Evolutionary conservation across 768 basidiomycete species (phyloP).

Genomic region (Psilocybe tampanensis): DNA sequence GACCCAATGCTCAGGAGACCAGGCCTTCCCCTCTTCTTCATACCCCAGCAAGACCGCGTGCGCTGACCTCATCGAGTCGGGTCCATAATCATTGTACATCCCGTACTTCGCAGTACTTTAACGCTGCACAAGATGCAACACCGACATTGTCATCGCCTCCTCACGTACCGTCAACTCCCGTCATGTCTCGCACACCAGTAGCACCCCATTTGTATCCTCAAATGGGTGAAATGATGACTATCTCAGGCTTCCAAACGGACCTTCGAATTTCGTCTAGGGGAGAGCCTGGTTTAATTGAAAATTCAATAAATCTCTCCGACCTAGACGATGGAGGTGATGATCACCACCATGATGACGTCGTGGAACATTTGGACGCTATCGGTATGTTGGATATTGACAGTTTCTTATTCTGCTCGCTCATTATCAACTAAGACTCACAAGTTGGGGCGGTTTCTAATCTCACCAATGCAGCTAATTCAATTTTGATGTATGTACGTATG

Average conservation of each 20-base stretch:
- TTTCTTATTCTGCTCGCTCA: background rate
- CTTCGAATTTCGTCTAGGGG: constrained; percentile 37
- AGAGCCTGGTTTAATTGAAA: constrained; percentile 44
- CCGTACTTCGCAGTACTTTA: constrained; percentile 16
- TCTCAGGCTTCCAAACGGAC: constrained; percentile 44
- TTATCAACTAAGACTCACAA: constrained; percentile 56
- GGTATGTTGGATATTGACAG: constrained; percentile 39
- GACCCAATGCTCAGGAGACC: background rate
- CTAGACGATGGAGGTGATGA: constrained; percentile 21
- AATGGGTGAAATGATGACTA: constrained; percentile 29
- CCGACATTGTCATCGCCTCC: constrained; percentile 6
- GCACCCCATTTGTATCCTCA: constrained; percentile 11
- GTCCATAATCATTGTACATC: constrained; percentile 36
- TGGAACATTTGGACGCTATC: constrained; percentile 83
- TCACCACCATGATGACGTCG: constrained; percentile 76
- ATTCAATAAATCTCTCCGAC: constrained; percentile 42
- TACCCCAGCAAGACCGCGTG: constrained; percentile 26
- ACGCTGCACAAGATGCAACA: constrained; percentile 3
- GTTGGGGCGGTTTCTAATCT: constrained; percentile 75
- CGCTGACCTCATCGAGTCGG: constrained; percentile 34
- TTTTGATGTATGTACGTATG: constrained; percentile 55
- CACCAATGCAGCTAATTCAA: constrained; percentile 79
- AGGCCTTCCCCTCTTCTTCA: constrained; percentile 5
- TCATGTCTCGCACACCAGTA: background rate
- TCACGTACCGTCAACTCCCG: background rate